Base-by-base conservation (phyloP, 192 early-diverging fungal species). In the Mortierella claussenii region DNA sequence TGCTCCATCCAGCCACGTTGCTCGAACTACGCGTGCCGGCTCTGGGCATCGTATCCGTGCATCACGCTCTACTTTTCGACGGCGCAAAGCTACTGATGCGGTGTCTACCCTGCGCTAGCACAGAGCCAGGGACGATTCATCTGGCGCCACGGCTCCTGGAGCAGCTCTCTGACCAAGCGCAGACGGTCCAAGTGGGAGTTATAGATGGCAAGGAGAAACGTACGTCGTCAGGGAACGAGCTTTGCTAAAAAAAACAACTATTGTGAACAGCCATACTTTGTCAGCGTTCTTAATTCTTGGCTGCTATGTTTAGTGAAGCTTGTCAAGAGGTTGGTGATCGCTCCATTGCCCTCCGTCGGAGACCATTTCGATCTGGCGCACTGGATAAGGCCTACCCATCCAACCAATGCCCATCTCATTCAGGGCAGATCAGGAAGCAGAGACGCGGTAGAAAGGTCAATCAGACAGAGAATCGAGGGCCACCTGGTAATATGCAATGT, bases 1-100 rank as follows among this genome's bases (percentile, higher is more conserved):
- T 40, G 51, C 10, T 65, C 10, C 50, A 65, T 44, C 51, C 62
- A 11, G 13, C 10, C 2, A 65, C 62, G 2, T 21, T 65, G 51
- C 26, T 24, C 24, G 62, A 55, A 1, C 21, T 65, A 20, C 37
- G 62, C 10, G 44, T 66, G 4, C 44, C 64, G 17, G 24, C 52
- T 18, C 43, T 66, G 8, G 64, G 64, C 0, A 13, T 66, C 2
- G 33, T 48, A 23, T 31, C 64, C 17, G 33, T 66, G 2, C 52
- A 55, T 34, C 27, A 53, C 6, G 15, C 53, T 2, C 6, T n/a
- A 12, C 24, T 66, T 11, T 56, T 66, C 17, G 26, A 34, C 23
- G 64, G 53, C 13, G 43, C 52, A 13, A 56, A 32, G 23, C 23
- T 27, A n/a, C 56, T n/a, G 34, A 20, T 48, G 7, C 31, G 44